Evolutionary conservation across 768 basidiomycete species (phyloP).

Genomic region (Macrolepiota albuminosa): DNA sequence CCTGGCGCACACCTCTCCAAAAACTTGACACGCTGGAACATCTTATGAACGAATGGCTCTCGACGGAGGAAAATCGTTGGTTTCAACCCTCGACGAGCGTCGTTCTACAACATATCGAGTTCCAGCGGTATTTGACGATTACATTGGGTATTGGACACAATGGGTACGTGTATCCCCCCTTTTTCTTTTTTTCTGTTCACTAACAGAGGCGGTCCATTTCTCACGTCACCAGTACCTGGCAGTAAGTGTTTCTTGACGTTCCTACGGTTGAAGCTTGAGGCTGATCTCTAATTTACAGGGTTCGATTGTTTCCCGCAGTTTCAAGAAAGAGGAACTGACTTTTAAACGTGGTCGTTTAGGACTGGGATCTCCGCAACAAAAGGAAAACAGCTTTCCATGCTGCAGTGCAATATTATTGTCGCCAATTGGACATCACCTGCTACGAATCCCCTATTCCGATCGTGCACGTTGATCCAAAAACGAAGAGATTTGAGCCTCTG

Average conservation of each 20-base stretch:
- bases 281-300: constrained; percentile 4
- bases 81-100: constrained; percentile 65
- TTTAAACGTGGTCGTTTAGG: constrained; percentile 17
- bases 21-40: constrained; percentile 70
- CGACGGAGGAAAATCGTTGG: constrained; percentile 78
- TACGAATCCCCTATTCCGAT: constrained; percentile 60
- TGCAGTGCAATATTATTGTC: constrained; percentile 69
- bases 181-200: background rate
- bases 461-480: constrained; percentile 35
- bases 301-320: background rate
- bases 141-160: constrained; percentile 63
- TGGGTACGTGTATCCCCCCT: constrained; percentile 26
- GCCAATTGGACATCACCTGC: constrained; percentile 61
- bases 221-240: constrained; percentile 15
- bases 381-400: constrained; percentile 78
- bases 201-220: background rate
- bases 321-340: background rate
- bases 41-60: constrained; percentile 68
- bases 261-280: background rate
- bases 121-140: constrained; percentile 61
- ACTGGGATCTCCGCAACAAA: constrained; percentile 55
- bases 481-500: constrained; percentile 17
- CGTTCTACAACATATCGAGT: constrained; percentile 57
- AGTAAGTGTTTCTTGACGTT: constrained; percentile 9
- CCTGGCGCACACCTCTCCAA: constrained; percentile 68